Evolutionary conservation across 129 eudicot genomes (phyloP).

Genomic region (Saussurea involucrata): DNA sequence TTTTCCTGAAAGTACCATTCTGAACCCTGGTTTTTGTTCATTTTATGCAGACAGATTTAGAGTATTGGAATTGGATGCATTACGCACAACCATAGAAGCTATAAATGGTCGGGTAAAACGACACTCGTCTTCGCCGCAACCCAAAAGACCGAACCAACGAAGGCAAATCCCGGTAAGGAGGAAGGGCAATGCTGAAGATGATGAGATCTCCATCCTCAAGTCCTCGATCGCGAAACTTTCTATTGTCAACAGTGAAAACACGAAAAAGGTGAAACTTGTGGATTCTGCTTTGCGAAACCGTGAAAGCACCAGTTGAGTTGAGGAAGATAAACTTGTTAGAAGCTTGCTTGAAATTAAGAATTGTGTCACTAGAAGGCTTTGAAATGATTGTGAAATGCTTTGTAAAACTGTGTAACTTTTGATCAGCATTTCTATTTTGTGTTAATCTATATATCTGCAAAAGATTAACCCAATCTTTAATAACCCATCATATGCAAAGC

Average conservation of each 20-base stretch:
- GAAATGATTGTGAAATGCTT: background rate
- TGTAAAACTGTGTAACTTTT: background rate
- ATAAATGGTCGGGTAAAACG: conserved; percentile 70
- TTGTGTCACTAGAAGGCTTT: conserved; percentile 9
- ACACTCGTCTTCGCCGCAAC: conserved; percentile 40
- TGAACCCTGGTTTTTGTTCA: background rate
- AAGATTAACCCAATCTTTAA: background rate
- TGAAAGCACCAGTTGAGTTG: conserved; percentile 39
- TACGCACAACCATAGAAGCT: conserved; percentile 73
- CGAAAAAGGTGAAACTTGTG: conserved; percentile 69
- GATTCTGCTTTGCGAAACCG: conserved; percentile 66
- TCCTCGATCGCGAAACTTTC: conserved; percentile 78
- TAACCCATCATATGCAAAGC: background rate
- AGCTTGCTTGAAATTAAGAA: background rate
- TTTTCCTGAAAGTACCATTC: background rate
- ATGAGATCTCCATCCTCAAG: conserved; percentile 67
- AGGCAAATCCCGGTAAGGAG: conserved; percentile 38
- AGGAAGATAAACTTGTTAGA: conserved; percentile 20
- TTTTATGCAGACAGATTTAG: conserved; percentile 69
- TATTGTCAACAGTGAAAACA: conserved; percentile 73
- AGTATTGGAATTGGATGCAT: conserved; percentile 84
- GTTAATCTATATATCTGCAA: background rate
- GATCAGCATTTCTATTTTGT: background rate
- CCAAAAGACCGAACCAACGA: conserved; percentile 35
- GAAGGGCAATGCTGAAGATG: conserved; percentile 37